Evolutionary conservation across 768 basidiomycete species (phyloP).

Genomic region (Favolaschia claudopus): DNA sequence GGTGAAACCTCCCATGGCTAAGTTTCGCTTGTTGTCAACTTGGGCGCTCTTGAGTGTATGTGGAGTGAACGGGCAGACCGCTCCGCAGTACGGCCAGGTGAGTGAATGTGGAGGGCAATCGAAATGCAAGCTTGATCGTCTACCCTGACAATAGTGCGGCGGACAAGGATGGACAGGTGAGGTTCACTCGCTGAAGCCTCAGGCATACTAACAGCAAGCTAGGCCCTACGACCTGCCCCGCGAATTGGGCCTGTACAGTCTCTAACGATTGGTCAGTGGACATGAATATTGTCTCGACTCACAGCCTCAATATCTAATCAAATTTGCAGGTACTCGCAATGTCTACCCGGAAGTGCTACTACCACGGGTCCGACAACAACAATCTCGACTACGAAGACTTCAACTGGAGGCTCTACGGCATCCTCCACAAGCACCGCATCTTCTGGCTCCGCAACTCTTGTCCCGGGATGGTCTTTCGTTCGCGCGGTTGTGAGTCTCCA

Average conservation of each 20-base stretch:
- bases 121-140: too few species aligned
- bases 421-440: conserved; percentile 39
- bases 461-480: conserved; percentile 61
- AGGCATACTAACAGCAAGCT: too few species aligned
- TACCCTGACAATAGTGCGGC: conserved; percentile 11
- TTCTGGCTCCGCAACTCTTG: conserved; percentile 51
- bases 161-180: conserved; percentile 18
- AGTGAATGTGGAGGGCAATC: neutral
- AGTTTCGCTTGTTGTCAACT: conserved; percentile 9
- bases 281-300: neutral
- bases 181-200: too few species aligned
- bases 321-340: conserved; percentile 10
- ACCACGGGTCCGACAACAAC: conserved; percentile 39
- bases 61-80: conserved; percentile 18
- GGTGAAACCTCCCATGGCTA: neutral
- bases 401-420: conserved; percentile 16
- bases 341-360: conserved; percentile 32
- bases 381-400: conserved; percentile 12
- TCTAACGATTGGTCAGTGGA: conserved; percentile 1
- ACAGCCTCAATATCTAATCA: neutral
- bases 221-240: conserved; percentile 18
- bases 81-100: conserved; percentile 20
- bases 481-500: conserved; percentile 56
- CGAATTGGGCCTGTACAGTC: conserved; percentile 8
- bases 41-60: conserved; percentile 1